Conservation (phyloP, 495 filamentous ascomycete genomes). For the Aspergillus sparsus region DNA sequence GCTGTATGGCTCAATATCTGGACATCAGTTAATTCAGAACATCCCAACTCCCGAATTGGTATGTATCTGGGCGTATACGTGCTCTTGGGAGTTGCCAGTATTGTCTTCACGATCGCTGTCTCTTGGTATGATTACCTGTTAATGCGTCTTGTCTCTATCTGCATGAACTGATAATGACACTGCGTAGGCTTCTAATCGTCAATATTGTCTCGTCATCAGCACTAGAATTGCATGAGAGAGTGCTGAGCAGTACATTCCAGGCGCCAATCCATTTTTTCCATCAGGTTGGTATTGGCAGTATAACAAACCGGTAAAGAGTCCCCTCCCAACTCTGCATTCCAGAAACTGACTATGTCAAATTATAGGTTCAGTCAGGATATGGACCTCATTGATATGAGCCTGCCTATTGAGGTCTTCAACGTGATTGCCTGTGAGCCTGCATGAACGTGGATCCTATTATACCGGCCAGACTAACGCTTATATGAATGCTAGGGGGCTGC, state of each 20-base stretch:
- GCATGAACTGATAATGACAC: neutral
- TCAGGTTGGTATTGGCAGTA: constrained; percentile 18
- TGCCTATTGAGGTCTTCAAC: constrained; percentile 28
- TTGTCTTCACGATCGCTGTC: constrained; percentile 29
- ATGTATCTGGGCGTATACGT: constrained; percentile 51
- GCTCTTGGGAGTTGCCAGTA: constrained; percentile 32
- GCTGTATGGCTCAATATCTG: constrained; percentile 51
- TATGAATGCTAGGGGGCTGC: neutral
- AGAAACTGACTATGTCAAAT: neutral
- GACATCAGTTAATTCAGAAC: constrained; percentile 37
- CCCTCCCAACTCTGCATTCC: neutral
- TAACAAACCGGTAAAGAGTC: constrained; percentile 13
- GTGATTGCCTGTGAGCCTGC: constrained; percentile 1
- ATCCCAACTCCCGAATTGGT: constrained; percentile 35
- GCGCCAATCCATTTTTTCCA: constrained; percentile 35
- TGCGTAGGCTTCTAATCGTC: constrained; percentile 20
- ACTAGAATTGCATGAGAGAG: constrained; percentile 29
- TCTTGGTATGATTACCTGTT: constrained; percentile 35
- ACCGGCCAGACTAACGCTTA: too few species aligned
- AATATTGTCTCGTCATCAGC: constrained; percentile 36
- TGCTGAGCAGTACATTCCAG: constrained; percentile 29
- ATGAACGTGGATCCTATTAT: too few species aligned
- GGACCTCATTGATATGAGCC: constrained; percentile 42
- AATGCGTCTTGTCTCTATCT: neutral
- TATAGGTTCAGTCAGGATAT: constrained; percentile 40